Conservation (phyloP, 768 basidiomycete genomes). For the Tubosaeta sp. region DNA sequence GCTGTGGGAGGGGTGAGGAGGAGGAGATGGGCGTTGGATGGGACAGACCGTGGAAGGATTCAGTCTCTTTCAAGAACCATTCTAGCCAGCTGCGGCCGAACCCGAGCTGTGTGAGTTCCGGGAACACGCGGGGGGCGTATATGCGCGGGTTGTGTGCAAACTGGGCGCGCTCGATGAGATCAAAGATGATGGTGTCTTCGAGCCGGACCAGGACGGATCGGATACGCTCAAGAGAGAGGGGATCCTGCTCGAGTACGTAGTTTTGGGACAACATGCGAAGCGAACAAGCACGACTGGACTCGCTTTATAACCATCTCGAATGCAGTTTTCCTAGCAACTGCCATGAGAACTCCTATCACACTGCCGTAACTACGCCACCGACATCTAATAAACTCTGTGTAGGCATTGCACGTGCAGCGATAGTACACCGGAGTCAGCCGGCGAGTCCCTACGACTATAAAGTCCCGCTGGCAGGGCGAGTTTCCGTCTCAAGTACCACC, state of each 20-base stretch:
- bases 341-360: too few relatives aligned
- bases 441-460: not conserved
- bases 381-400: too few relatives aligned
- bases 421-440: not conserved
- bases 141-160: constrained; percentile 92
- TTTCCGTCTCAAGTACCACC: not conserved
- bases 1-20: constrained; percentile 43
- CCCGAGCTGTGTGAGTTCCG: constrained; percentile 67
- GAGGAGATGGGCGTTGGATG: not conserved
- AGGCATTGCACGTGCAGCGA: too few relatives aligned
- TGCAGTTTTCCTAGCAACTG: not conserved
- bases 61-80: constrained; percentile 96
- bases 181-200: constrained; percentile 99
- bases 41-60: constrained; percentile 86
- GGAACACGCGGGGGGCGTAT: constrained; percentile 76
- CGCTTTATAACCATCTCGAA: not conserved
- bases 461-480: not conserved
- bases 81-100: constrained; percentile 92
- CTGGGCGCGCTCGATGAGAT: constrained; percentile 94
- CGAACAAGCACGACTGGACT: not conserved
- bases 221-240: constrained; percentile 85
- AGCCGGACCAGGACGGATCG: constrained; percentile 82
- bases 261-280: constrained; percentile 54
- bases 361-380: too few relatives aligned
- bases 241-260: constrained; percentile 65